Evolutionary conservation across 345 rosid genomes (phyloP), one percentile per base, ranked within the genome.

Genomic region (Euphorbia peplus): DNA sequence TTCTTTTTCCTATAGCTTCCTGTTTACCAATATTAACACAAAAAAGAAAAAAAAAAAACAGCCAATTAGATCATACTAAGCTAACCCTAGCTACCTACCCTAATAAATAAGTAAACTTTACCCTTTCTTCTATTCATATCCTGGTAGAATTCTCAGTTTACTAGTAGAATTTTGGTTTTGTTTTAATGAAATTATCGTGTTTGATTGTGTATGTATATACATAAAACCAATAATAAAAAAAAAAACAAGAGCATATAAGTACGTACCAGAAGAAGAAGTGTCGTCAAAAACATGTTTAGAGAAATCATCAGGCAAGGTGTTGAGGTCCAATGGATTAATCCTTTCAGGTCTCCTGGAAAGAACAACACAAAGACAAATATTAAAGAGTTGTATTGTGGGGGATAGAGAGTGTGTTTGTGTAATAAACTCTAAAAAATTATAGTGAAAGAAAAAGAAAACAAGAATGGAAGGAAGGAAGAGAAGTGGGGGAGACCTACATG

Each of bases 271-370:
- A n/a, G 90, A 85, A 75, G 87, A 85, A 76, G 64, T 69, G 12
- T 84, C 92, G 32, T 86, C 93, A 66, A 80, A 80, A 70, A 71
- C 75, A 21, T 79, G 86, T 74, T 79, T 83, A 58, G 80, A 58
- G 78, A 56, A 80, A 66, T 95, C 99, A 7, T 90, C 98, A 4
- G 99, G 99, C 59, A 95, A 83, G 84, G 92, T 92, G 88, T 95
- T 95, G 86, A 95, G 99, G 82, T 95, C 99, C 70, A 95, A 75
- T 9, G 92, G 88, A 74, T 83, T n/a, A n/a, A n/a, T 95, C 66
- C 65, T 82, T 70, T 86, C 92, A 1, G 89, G 79, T 81, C 96
- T 87, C 92, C 98, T 92, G 84, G 78, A 75, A 53, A 37, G 7
- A 14, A 61, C 67, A 58, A 5, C 32, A 70, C 3, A 57, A 66